Conservation (phyloP, 2,329 filamentous ascomycete species). For the Cordyceps farinosa region DNA sequence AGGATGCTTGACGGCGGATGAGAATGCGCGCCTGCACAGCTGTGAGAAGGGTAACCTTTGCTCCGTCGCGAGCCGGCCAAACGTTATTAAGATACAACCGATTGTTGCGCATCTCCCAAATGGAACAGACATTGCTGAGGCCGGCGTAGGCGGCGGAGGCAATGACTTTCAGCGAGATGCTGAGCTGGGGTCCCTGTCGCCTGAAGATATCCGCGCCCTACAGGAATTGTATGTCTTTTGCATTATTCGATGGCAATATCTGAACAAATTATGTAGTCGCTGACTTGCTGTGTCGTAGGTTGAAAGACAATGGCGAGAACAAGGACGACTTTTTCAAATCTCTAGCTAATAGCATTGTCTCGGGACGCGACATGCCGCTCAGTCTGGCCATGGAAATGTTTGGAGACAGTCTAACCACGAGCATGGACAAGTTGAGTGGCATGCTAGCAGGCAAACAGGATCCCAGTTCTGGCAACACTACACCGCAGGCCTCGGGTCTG, state of each 20-base stretch:
- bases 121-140: conserved; percentile 64
- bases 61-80: conserved; percentile 40
- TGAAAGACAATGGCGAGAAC: conserved; percentile 9
- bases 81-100: conserved; percentile 72
- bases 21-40: conserved; percentile 70
- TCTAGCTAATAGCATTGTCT: conserved; percentile 20
- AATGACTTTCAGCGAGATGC: conserved; percentile 68
- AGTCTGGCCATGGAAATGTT: conserved; percentile 30
- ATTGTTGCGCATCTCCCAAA: conserved; percentile 63
- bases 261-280: neutral
- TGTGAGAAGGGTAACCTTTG: conserved; percentile 74
- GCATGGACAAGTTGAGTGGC: conserved; percentile 24
- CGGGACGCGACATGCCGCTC: conserved; percentile 33
- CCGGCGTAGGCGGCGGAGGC: conserved; percentile 74
- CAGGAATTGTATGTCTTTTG: conserved; percentile 32
- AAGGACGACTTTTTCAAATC: conserved; percentile 25
- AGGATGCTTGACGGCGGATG: conserved; percentile 68
- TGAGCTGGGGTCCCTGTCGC: conserved; percentile 59
- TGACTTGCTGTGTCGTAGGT: neutral
- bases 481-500: conserved; percentile 23
- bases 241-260: neutral
- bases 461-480: neutral
- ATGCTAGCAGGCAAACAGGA: conserved; percentile 6
- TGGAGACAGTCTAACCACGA: conserved; percentile 28
- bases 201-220: conserved; percentile 51